A percentile compares a stretch with the other conserved stretches of the same genome.
phyloP scores from a whole-genome alignment of 2,329 filamentous ascomycete genomes.

The Aspergillus alliaceus region DNA sequence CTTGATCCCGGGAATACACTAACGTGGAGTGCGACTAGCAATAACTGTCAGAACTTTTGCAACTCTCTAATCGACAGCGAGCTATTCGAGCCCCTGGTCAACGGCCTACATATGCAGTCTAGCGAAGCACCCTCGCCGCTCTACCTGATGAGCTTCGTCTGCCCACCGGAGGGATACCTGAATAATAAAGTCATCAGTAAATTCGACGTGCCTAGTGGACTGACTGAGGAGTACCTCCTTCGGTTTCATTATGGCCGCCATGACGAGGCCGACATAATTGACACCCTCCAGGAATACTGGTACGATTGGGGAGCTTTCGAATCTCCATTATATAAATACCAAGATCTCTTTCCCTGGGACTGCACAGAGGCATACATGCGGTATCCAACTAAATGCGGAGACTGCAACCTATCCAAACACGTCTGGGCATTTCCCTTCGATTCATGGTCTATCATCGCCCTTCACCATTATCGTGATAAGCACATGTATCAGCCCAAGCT shows the following conservation, averaged over 20 bases:
- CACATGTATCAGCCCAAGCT: constrained; percentile 32
- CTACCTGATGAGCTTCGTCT: constrained; percentile 46
- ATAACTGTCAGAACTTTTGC: constrained; percentile 44
- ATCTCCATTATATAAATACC: constrained; percentile 40
- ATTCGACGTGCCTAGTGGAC: constrained; percentile 40
- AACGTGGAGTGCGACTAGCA: constrained; percentile 32
- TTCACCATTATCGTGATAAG: constrained; percentile 40
- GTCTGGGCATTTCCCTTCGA: constrained; percentile 49
- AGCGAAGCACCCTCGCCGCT: constrained; percentile 17
- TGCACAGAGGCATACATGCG: constrained; percentile 47
- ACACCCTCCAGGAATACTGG: constrained; percentile 49
- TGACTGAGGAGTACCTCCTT: constrained; percentile 47
- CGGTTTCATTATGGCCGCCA: constrained; percentile 41
- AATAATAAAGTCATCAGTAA: constrained; percentile 31
- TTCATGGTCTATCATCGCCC: constrained; percentile 43
- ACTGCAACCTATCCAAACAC: constrained; percentile 48
- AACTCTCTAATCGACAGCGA: constrained; percentile 33
- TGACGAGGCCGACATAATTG: constrained; percentile 46
- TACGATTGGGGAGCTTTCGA: constrained; percentile 47
- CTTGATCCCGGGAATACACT: constrained; percentile 27
- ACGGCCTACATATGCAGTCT: background rate
- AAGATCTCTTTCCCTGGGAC: constrained; percentile 50
- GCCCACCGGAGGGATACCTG: constrained; percentile 25
- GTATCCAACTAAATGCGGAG: constrained; percentile 39
- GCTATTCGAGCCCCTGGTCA: constrained; percentile 32